Evolutionary conservation across 1,139 yeast species (phyloP).

Genomic region (Protomyces macrosporus): DNA sequence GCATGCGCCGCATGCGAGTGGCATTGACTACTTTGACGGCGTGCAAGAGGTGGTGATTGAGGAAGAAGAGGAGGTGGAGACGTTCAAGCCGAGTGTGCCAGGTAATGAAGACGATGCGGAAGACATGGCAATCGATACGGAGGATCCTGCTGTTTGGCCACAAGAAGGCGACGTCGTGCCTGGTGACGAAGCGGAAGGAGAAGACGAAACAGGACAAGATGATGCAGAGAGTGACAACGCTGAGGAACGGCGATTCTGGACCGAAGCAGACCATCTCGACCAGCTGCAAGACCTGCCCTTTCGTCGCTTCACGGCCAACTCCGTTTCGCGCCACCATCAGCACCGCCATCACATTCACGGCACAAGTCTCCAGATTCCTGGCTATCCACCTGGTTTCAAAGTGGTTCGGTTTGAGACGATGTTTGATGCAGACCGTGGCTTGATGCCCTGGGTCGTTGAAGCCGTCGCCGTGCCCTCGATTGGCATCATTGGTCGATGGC

Average conservation of each 20-base stretch:
- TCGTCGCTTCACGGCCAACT: neutral
- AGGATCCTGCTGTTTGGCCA: too few species aligned
- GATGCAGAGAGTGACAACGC: neutral
- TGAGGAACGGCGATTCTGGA: neutral
- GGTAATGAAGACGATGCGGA: neutral
- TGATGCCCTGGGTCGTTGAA: slow-evolving; percentile 23
- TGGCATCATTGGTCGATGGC: slow-evolving; percentile 20
- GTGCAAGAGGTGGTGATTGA: slow-evolving; percentile 4
- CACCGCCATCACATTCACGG: neutral
- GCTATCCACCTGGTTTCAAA: slow-evolving; percentile 18
- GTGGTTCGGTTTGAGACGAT: slow-evolving; percentile 7
- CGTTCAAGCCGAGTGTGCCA: neutral
- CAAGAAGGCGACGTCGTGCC: neutral
- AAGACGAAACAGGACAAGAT: neutral
- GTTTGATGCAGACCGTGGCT: slow-evolving; percentile 8
- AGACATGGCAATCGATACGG: neutral
- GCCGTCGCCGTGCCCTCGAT: slow-evolving; percentile 9
- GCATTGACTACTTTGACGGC: slow-evolving; percentile 13
- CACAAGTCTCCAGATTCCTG: neutral
- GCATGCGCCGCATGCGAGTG: neutral
- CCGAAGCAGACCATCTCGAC: neutral
- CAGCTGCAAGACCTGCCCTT: neutral
- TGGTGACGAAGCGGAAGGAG: neutral
- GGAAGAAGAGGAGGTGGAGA: neutral
- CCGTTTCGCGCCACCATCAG: neutral